Conservation (phyloP, 208 protist species). For the Acanthamoeba culbertsoni region DNA sequence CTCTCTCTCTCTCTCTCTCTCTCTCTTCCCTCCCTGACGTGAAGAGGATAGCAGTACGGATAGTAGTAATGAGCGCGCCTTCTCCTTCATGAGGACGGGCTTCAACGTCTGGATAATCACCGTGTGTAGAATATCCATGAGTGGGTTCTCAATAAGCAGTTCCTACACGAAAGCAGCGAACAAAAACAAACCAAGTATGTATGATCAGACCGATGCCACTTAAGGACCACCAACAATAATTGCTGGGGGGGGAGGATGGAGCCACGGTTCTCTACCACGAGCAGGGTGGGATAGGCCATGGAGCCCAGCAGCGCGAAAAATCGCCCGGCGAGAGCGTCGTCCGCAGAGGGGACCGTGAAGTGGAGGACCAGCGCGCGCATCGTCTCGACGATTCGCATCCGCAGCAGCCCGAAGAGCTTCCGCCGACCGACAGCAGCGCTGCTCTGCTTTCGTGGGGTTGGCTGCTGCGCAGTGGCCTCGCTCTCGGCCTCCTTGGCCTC, state of each 20-base stretch:
- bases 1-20: too few species aligned
- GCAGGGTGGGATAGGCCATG: background rate
- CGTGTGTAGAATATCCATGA: slow-evolving; percentile 27
- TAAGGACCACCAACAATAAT: background rate
- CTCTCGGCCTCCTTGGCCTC: background rate
- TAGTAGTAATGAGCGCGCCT: background rate
- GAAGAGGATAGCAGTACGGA: background rate
- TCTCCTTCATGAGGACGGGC: background rate
- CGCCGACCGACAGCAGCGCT: background rate
- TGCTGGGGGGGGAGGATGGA: background rate
- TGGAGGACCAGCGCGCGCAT: background rate
- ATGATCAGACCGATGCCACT: background rate
- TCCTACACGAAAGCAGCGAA: background rate
- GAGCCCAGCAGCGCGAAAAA: background rate
- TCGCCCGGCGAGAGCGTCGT: background rate
- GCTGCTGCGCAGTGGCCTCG: background rate
- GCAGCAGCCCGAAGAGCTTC: background rate
- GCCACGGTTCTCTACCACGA: background rate
- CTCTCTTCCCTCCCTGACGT: too few species aligned
- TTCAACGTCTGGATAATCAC: slow-evolving; percentile 33
- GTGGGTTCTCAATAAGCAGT: background rate
- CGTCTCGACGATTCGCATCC: background rate
- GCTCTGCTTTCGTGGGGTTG: background rate
- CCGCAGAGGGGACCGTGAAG: background rate
- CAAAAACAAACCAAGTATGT: too few species aligned